These are phyloP conservation scores for Sclerotinia borealis DNA, from an alignment of 2,329 filamentous ascomycete genomes.

Conservation along the genomic window DNA sequence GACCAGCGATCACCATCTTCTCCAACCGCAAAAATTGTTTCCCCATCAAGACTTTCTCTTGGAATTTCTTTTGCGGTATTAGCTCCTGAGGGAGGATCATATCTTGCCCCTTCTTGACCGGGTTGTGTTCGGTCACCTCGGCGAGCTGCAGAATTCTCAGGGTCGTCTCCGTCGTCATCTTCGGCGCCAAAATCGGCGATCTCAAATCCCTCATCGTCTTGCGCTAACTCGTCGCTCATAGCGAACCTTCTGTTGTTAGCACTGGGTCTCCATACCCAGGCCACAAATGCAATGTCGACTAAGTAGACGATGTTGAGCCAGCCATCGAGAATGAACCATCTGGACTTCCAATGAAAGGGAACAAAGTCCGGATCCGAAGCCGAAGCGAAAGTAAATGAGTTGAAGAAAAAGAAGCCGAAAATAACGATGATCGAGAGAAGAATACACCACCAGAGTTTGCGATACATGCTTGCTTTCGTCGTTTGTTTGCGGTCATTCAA, in stretches of 20 bases:
- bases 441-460: slow-evolving; percentile 98
- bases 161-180: slow-evolving; percentile 55
- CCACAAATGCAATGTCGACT: slow-evolving; percentile 84
- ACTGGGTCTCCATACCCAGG: slow-evolving; percentile 94
- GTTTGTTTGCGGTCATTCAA: slow-evolving; percentile 91
- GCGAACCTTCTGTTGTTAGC: slow-evolving; percentile 95
- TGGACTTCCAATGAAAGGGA: slow-evolving; percentile 91
- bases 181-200: slow-evolving; percentile 83
- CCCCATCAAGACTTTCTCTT: slow-evolving; percentile 68
- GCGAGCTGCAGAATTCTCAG: slow-evolving; percentile 32
- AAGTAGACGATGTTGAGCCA: slow-evolving; percentile 98
- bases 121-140: slow-evolving; percentile 44
- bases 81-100: slow-evolving; percentile 30
- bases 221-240: slow-evolving; percentile 98
- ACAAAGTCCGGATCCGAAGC: slow-evolving; percentile 82
- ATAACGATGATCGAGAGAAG: slow-evolving; percentile 88
- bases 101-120: slow-evolving; percentile 32
- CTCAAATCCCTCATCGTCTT: slow-evolving; percentile 97
- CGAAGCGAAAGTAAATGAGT: slow-evolving; percentile 90
- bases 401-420: slow-evolving; percentile 98
- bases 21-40: slow-evolving; percentile 93
- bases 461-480: slow-evolving; percentile 93
- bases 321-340: slow-evolving; percentile 96
- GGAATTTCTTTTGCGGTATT: slow-evolving; percentile 35
- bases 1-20: slow-evolving; percentile 79